These are phyloP conservation scores for Wallacemonas sp. DNA, from an alignment of 208 protist genomes.

Conservation along the genomic window DNA sequence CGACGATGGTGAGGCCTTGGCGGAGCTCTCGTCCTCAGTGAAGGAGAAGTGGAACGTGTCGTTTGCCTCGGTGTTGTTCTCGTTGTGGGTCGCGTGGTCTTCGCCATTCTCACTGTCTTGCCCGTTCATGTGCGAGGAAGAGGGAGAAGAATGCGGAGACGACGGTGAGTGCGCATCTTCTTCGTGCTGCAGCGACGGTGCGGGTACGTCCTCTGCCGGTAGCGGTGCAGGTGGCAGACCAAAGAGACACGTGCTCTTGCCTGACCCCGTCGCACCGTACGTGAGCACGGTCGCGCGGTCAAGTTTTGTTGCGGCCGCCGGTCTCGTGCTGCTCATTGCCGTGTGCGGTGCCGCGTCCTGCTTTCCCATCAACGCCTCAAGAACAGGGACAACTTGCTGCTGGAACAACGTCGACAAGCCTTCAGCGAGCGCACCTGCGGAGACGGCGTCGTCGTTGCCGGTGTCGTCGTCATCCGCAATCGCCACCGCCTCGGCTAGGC, in stretches of 20 bases:
- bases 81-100: no score
- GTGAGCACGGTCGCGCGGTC: conserved; percentile 32
- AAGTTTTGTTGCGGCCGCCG: not conserved
- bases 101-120: no score
- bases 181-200: not conserved
- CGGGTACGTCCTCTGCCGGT: not conserved
- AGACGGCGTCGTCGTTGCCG: not conserved
- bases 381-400: conserved; percentile 3
- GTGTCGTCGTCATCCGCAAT: no score
- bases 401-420: not conserved
- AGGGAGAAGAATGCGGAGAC: no score
- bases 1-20: not conserved
- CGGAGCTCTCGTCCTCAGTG: not conserved
- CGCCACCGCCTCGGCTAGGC: not conserved
- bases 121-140: no score
- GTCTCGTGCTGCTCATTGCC: no score
- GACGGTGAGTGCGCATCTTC: not conserved
- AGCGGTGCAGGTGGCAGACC: conserved; percentile 11
- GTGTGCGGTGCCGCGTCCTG: no score
- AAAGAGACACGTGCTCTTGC: conserved; percentile 71
- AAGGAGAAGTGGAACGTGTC: conserved; percentile 4
- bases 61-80: not conserved
- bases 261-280: conserved; percentile 69
- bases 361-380: not conserved
- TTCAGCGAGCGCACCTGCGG: not conserved